Percentiles rank a stretch among this genome's conserved stretches.
Conservation (phyloP, 441 rosid species). For the Biscutella laevigata region DNA sequence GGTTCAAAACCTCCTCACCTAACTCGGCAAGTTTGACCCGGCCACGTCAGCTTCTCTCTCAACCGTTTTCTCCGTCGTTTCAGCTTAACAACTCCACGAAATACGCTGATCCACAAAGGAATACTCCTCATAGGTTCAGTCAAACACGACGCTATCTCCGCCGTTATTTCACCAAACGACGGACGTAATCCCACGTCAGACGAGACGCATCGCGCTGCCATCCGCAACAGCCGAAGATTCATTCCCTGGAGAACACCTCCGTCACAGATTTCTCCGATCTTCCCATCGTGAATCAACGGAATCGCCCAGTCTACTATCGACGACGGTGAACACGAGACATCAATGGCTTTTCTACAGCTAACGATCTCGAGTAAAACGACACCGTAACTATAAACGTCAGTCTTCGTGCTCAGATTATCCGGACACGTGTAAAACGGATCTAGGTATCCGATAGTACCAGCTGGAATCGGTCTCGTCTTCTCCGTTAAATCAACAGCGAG, state of each 20-base stretch:
- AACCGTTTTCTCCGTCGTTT: slow-evolving; percentile 28
- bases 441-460: slow-evolving; percentile 65
- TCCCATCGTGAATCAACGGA: slow-evolving; percentile 31
- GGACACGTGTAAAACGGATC: slow-evolving; percentile 47
- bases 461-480: slow-evolving; percentile 29
- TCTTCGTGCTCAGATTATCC: slow-evolving; percentile 38
- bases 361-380: slow-evolving; percentile 52
- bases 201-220: slow-evolving; percentile 53
- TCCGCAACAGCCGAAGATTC: slow-evolving; percentile 28
- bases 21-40: slow-evolving; percentile 23
- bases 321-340: slow-evolving; percentile 32
- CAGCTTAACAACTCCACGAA: slow-evolving; percentile 27
- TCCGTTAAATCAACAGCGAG: slow-evolving; percentile 28
- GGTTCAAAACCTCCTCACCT: no score
- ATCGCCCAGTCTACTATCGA: slow-evolving; percentile 60
- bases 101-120: slow-evolving; percentile 31
- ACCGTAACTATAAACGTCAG: slow-evolving; percentile 56
- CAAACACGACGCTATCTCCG: slow-evolving; percentile 31
- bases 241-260: slow-evolving; percentile 28
- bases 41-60: slow-evolving; percentile 26
- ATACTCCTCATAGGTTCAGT: slow-evolving; percentile 26
- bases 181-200: slow-evolving; percentile 36
- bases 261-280: slow-evolving; percentile 30
- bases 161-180: slow-evolving; percentile 31
- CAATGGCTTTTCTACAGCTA: slow-evolving; percentile 56